Evolutionary conservation across 2,329 filamentous ascomycete species (phyloP).

Genomic region (Periconia digitata): DNA sequence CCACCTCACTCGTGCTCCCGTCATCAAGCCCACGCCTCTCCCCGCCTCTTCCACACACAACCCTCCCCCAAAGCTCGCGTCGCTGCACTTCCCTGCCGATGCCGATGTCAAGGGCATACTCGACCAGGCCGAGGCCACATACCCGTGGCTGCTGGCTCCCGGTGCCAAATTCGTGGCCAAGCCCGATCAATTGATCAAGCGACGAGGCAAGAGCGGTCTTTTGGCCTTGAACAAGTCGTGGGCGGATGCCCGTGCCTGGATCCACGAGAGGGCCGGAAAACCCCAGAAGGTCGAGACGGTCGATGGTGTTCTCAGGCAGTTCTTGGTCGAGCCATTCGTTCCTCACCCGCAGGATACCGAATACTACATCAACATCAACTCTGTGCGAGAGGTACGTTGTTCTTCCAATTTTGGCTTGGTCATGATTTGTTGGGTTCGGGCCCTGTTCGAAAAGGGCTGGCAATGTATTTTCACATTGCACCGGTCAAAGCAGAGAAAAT

Average conservation of each 20-base stretch:
- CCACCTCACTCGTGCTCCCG: slow-evolving; percentile 94
- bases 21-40: slow-evolving; percentile 97
- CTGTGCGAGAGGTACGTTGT: slow-evolving; percentile 91
- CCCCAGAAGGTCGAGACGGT: slow-evolving; percentile 89
- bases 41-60: slow-evolving; percentile 85
- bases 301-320: slow-evolving; percentile 85
- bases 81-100: slow-evolving; percentile 90
- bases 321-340: slow-evolving; percentile 97
- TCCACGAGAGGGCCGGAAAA: slow-evolving; percentile 90
- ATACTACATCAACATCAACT: slow-evolving; percentile 99
- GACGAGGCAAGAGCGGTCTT: slow-evolving; percentile 97
- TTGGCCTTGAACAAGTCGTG: slow-evolving; percentile 96
- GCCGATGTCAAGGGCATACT: slow-evolving; percentile 80
- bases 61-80: slow-evolving; percentile 84
- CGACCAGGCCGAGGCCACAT: slow-evolving; percentile 92
- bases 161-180: slow-evolving; percentile 96
- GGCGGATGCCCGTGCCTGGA: slow-evolving; percentile 91
- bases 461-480: neutral
- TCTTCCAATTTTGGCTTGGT: slow-evolving; percentile 16
- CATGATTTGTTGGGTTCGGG: neutral
- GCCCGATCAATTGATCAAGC: slow-evolving; percentile 99
- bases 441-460: neutral
- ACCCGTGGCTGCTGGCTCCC: slow-evolving; percentile 86
- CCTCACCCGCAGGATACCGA: slow-evolving; percentile 94
- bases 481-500: neutral